Evolutionary conservation across 305 asterid genomes (phyloP).

Genomic region (Ilex paraguariensis): DNA sequence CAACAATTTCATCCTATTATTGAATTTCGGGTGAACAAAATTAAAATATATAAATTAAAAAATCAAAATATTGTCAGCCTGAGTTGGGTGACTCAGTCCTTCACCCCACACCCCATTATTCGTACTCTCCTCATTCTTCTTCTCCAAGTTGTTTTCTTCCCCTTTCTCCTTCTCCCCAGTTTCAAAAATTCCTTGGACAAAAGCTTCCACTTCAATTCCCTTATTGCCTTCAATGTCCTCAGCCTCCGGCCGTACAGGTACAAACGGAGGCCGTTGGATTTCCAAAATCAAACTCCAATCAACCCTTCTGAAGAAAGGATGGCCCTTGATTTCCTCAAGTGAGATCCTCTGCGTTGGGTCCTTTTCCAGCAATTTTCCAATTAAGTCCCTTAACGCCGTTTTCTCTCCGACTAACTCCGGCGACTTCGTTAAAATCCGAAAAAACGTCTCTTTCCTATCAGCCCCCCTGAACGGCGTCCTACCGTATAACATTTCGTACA

Average conservation of each 20-base stretch:
- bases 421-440: no score
- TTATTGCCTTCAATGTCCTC: constrained; percentile 46
- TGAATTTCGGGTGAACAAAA: neutral
- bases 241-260: constrained; percentile 46
- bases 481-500: constrained; percentile 89
- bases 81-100: constrained; percentile 38
- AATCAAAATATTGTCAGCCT: constrained; percentile 38
- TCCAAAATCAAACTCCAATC: constrained; percentile 65
- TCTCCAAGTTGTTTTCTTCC: constrained; percentile 5
- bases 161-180: constrained; percentile 2
- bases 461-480: constrained; percentile 74
- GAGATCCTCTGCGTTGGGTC: constrained; percentile 61
- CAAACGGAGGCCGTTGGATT: constrained; percentile 78
- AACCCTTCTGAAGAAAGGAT: constrained; percentile 48
- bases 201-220: constrained; percentile 63
- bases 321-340: constrained; percentile 49
- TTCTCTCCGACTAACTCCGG: constrained; percentile 39
- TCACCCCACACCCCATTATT: constrained; percentile 39
- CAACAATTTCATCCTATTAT: neutral
- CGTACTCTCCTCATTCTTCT: constrained; percentile 17
- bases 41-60: constrained; percentile 23
- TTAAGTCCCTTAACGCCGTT: constrained; percentile 80
- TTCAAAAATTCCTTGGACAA: constrained; percentile 54
- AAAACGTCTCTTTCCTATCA: constrained; percentile 69
- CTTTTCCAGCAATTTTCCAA: constrained; percentile 64